Conservation (phyloP, 176 grass and related monocot genomes). For the Oryza meridionalis region DNA sequence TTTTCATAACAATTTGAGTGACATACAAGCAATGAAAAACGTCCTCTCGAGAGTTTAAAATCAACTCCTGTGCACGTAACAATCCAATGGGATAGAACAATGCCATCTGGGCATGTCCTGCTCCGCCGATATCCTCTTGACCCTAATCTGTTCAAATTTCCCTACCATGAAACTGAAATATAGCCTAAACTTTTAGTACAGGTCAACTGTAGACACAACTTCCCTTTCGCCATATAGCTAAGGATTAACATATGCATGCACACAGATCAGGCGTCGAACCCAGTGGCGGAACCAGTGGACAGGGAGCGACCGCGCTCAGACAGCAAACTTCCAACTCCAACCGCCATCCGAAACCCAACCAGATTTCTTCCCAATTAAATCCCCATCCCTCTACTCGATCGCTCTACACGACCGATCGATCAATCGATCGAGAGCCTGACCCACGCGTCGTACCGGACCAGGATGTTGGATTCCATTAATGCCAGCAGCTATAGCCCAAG, state of each 20-base stretch:
- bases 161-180: neutral
- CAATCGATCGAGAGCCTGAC: no score
- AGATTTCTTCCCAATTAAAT: slow-evolving; percentile 8
- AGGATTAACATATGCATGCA: no score
- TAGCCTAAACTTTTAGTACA: neutral
- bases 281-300: neutral
- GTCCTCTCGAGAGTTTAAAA: no score
- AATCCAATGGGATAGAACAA: neutral
- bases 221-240: no score
- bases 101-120: neutral
- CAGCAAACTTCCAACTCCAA: slow-evolving; percentile 11
- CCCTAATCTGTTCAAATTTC: neutral
- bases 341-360: neutral
- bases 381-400: no score
- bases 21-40: no score
- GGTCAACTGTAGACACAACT: no score
- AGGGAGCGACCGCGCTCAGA: neutral
- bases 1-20: no score
- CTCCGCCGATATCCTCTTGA: neutral
- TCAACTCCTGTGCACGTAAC: no score
- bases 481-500: neutral
- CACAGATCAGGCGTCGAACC: neutral
- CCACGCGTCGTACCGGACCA: no score
- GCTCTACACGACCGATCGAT: no score
- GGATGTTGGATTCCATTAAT: slow-evolving; percentile 3